phyloP scores from a whole-genome alignment of 2,329 filamentous ascomycete species.

The Monilinia vaccinii-corymbosi region DNA sequence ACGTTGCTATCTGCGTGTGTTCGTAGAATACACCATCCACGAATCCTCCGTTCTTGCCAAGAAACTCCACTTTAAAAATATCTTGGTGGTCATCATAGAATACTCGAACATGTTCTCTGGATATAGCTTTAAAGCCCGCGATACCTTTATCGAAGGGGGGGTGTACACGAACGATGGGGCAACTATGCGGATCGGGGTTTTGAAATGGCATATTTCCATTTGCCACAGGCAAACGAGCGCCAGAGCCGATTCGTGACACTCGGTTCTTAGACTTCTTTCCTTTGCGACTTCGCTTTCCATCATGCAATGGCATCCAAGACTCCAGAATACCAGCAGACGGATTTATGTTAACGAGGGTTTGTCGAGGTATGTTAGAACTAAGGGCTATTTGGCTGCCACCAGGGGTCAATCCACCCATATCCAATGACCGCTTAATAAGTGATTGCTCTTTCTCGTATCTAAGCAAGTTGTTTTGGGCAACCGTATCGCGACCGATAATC shows the following conservation, averaged over 20 bases:
- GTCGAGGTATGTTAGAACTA: conserved; percentile 36
- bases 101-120: conserved; percentile 64
- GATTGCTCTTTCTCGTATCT: conserved; percentile 1
- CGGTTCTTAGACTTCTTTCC: conserved; percentile 35
- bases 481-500: conserved; percentile 63
- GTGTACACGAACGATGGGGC: conserved; percentile 63
- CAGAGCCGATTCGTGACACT: conserved; percentile 32
- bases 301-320: background rate
- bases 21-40: conserved; percentile 50
- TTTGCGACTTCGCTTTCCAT: conserved; percentile 14
- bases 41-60: conserved; percentile 59
- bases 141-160: conserved; percentile 54
- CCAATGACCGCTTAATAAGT: conserved; percentile 34
- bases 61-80: conserved; percentile 52
- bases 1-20: conserved; percentile 43
- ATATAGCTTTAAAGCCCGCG: conserved; percentile 61
- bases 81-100: conserved; percentile 54
- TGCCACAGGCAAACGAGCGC: background rate
- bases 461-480: background rate
- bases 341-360: conserved; percentile 53
- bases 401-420: conserved; percentile 38
- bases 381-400: conserved; percentile 38
- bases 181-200: conserved; percentile 50
- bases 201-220: background rate
- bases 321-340: conserved; percentile 58